Base-by-base conservation (phyloP, 2,329 filamentous ascomycete genomes). In the Fusarium sp. region DNA sequence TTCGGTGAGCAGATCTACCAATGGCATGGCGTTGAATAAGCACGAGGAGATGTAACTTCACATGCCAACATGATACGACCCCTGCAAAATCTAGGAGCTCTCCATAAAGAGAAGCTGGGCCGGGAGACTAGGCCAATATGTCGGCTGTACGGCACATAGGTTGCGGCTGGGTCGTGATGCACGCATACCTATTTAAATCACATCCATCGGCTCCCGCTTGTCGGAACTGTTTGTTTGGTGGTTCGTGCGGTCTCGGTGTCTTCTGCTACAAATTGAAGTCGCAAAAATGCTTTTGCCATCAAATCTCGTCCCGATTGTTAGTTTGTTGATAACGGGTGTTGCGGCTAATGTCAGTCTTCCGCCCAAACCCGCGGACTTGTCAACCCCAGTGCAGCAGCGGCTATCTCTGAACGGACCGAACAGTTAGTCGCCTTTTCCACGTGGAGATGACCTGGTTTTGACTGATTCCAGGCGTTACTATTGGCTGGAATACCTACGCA, bases 401-500 rank as follows among this genome's bases (percentile, higher is more conserved):
- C 34, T 66, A 2, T 28, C 62, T 6, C 23, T 66, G 1, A 34
- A 55, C 15, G 63, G 63, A 6, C 63, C 55, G 8, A 55, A 55
- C 18, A 66, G 63, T 62, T 1, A 41, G 63, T 54, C 2, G 10
- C 11, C 30, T 1, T 4, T 1, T 11, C 5, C 4, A 8, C 12
- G 1, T 4, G 6, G 4, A 34, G 1, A 2, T 4, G 0, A 7
- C 12, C 1, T n/a, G 1, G 34, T 12, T 9, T 16, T 51, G 18
- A 51, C 16, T 23, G 15, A 13, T 18, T 2, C 11, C 16, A 66
- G 64, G 64, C 41, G 41, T 68, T 0, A 67, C 65, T 0, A 36
- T 67, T 4, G 64, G 65, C 1, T 67, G 65, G 65, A 67, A 67
- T 7, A 67, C 65, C 3, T 67, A 67, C 6, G 59, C 58, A n/a